Evolutionary conservation across 257 asterid genomes (phyloP), one percentile per base, ranked within the genome.

Genomic region (Solanum virginianum): DNA sequence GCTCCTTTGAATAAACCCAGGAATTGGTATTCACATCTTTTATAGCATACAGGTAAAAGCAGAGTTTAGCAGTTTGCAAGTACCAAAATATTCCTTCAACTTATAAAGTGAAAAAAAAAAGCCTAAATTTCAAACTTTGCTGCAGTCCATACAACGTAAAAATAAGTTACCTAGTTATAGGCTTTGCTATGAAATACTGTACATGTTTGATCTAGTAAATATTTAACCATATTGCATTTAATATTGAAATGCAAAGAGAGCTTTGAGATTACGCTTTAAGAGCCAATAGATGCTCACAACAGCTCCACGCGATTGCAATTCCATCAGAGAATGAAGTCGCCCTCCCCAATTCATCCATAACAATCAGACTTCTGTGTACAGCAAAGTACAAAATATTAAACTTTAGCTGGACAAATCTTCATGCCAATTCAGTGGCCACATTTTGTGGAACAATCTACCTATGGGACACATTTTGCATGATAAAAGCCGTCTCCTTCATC

Each of bases 251-350:
- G 29, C 22, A 65, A 59, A 29, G 87, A 87, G 84, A 29, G 86
- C 62, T 75, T 57, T 85, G 83, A 81, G 83, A 22, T 85, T 94
- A 96, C 97, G 95, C 97, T 95, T 90, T 92, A 83, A 91, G 91
- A 74, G 97, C 93, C 88, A 94, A 89, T 84, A 96, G 93, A 90
- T 96, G 98, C 91, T 96, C 99, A 75, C 98, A 93, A 87, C 98
- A 94, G 91, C 99, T 95, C 98, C 99, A 96, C 9, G 98, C 92
- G 85, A 96, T 91, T 89, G 99, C 99, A 83, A 95, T 90, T 84
- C 98, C 99, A 90, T 96, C 99, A 83, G 98, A 91, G 80, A 98
- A 96, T 86, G 99, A 95, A 74, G 99, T 95, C 75, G 99, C 95
- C 89, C 99, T 96, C 86, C 99, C 99, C 90, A 96, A 87, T 90